phyloP scores from a whole-genome alignment of 805 yeast species.

The Candida ipomoeae region DNA sequence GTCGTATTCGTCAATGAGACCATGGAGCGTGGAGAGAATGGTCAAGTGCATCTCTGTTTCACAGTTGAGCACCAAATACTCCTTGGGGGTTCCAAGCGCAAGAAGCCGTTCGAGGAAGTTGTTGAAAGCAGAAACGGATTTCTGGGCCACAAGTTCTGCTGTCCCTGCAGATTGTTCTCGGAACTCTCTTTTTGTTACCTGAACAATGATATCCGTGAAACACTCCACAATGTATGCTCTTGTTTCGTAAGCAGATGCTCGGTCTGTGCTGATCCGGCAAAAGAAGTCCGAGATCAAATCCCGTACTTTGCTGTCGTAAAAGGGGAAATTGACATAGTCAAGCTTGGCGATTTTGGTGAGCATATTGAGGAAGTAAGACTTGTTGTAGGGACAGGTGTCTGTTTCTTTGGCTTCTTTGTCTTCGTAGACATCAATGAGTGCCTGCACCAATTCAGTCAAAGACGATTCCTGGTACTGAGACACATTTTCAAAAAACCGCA shows the following conservation, averaged over 20 bases:
- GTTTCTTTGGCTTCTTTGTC: slow-evolving; percentile 8
- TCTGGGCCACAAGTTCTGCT: slow-evolving; percentile 35
- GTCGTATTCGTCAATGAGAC: slow-evolving; percentile 77
- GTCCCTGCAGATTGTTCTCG: slow-evolving; percentile 17
- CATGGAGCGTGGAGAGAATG: slow-evolving; percentile 59
- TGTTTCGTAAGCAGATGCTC: slow-evolving; percentile 37
- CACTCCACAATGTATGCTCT: slow-evolving; percentile 48
- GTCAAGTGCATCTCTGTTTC: slow-evolving; percentile 67
- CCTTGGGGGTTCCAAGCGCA: slow-evolving; percentile 34
- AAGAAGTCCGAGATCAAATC: slow-evolving; percentile 42
- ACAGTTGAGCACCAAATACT: slow-evolving; percentile 46
- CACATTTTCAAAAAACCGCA: slow-evolving; percentile 63
- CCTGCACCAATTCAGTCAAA: slow-evolving; percentile 43
- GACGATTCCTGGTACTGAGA: slow-evolving; percentile 49
- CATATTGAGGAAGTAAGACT: slow-evolving; percentile 49
- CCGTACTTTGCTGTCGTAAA: slow-evolving; percentile 46
- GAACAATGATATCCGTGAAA: slow-evolving; percentile 48
- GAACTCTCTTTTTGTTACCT: slow-evolving; percentile 41
- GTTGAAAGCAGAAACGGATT: slow-evolving; percentile 47
- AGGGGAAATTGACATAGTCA: slow-evolving; percentile 49
- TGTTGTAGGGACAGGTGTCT: slow-evolving; percentile 50
- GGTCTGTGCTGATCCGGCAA: slow-evolving; percentile 40
- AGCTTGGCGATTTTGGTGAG: slow-evolving; percentile 49
- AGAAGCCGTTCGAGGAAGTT: slow-evolving; percentile 42
- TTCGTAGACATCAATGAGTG: slow-evolving; percentile 44